Conservation (phyloP, 2,329 filamentous ascomycete species). For the Ciborinia camelliae region DNA sequence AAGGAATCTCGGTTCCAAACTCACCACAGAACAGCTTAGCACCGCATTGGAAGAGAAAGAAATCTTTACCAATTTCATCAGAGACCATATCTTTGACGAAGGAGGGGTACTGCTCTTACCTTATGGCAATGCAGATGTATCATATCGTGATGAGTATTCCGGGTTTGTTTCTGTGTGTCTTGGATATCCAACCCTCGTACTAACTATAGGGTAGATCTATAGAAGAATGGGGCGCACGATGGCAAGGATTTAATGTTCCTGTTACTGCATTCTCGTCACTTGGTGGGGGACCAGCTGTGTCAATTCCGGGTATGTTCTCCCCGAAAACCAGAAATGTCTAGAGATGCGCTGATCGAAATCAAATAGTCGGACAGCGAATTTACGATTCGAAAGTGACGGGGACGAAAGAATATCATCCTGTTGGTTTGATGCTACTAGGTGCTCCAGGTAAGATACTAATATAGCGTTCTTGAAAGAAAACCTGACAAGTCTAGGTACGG, state of each 20-base stretch:
- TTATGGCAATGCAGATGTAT: conserved; percentile 13
- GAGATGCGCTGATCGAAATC: background rate
- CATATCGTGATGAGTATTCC: conserved; percentile 21
- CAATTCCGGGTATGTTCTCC: conserved; percentile 24
- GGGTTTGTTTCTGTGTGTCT: background rate
- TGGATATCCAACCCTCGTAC: background rate
- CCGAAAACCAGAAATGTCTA: fast-evolving
- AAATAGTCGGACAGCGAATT: conserved; percentile 22
- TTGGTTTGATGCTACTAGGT: conserved; percentile 26
- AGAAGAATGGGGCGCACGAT: conserved; percentile 20
- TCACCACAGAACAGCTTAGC: conserved; percentile 20
- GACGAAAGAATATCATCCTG: conserved; percentile 21
- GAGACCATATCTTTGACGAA: conserved; percentile 19
- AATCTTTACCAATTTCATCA: conserved; percentile 21
- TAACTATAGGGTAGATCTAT: background rate
- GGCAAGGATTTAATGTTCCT: conserved; percentile 28
- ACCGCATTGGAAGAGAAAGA: conserved; percentile 18
- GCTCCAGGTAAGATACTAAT: conserved; percentile 17
- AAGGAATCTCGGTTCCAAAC: conserved; percentile 23
- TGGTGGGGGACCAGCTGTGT: conserved; percentile 25
- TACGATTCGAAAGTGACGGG: conserved; percentile 24
- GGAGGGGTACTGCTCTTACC: conserved; percentile 27
- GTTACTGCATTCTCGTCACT: conserved; percentile 25
- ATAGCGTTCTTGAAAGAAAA: too few species aligned
- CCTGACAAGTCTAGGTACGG: conserved; percentile 14